Percentiles rank a stretch among this genome's conserved stretches.
Evolutionary conservation across 2,329 filamentous ascomycete species (phyloP).

Genomic region (Pseudocercospora ulei): DNA sequence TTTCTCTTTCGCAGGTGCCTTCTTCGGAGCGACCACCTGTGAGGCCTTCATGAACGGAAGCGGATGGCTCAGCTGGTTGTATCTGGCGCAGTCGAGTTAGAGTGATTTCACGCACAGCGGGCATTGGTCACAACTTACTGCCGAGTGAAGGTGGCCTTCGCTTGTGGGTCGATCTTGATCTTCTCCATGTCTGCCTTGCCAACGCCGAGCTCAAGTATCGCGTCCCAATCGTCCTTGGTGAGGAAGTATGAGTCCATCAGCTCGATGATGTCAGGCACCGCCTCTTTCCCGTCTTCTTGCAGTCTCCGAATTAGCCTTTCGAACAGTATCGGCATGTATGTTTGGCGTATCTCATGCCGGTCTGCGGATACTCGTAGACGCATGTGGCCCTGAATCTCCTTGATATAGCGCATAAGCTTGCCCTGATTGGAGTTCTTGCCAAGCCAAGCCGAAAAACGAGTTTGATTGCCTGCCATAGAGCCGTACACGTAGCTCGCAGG

Average conservation of each 20-base stretch:
- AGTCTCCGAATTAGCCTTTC: slow-evolving; percentile 65
- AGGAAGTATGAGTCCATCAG: slow-evolving; percentile 96
- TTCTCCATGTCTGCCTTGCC: slow-evolving; percentile 68
- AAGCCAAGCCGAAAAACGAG: slow-evolving; percentile 81
- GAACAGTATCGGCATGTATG: slow-evolving; percentile 87
- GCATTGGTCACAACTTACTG: slow-evolving; percentile 52
- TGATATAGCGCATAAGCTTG: slow-evolving; percentile 66
- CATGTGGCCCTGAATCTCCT: slow-evolving; percentile 97
- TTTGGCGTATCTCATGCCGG: slow-evolving; percentile 84
- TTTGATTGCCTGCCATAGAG: slow-evolving; percentile 54
- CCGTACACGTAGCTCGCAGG: slow-evolving; percentile 82
- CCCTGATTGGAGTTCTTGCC: slow-evolving; percentile 84
- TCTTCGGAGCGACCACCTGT: slow-evolving; percentile 62
- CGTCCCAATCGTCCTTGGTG: slow-evolving; percentile 89
- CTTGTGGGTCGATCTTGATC: slow-evolving; percentile 70
- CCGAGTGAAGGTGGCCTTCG: slow-evolving; percentile 83
- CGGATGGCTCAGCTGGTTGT: slow-evolving; percentile 78
- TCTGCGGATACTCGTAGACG: slow-evolving; percentile 81
- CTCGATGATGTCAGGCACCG: slow-evolving; percentile 72
- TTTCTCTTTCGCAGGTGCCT: slow-evolving; percentile 58
- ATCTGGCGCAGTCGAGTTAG: too few relatives aligned
- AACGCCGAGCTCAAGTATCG: slow-evolving; percentile 80
- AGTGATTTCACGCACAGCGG: too few relatives aligned
- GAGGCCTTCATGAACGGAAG: slow-evolving; percentile 94
- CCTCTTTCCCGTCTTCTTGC: slow-evolving; percentile 68